phyloP scores from a whole-genome alignment of 1,284 basidiomycete genomes.

The Apiotrichum mycotoxinovorans region DNA sequence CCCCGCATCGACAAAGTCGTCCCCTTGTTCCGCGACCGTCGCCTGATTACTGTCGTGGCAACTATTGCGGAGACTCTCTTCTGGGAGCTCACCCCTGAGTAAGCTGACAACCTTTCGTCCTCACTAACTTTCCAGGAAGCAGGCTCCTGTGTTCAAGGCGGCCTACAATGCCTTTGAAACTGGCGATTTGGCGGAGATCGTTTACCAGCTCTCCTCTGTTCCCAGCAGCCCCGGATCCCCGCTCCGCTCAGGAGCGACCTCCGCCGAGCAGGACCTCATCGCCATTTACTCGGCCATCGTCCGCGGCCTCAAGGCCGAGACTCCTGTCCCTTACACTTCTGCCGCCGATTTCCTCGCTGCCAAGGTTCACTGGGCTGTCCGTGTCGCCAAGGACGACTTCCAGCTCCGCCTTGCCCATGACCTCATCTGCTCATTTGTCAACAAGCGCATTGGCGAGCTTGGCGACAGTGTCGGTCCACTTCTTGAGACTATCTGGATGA shows the following conservation, averaged over 20 bases:
- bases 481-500: constrained; percentile 52
- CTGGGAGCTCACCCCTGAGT: constrained; percentile 63
- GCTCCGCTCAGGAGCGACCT: not conserved
- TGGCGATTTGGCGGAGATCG: constrained; percentile 59
- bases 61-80: constrained; percentile 66
- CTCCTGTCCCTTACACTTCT: constrained; percentile 8
- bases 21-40: constrained; percentile 58
- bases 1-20: constrained; percentile 28
- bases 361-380: constrained; percentile 61
- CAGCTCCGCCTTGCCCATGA: constrained; percentile 63
- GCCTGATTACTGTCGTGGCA: constrained; percentile 63
- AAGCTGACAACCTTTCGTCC: constrained; percentile 40
- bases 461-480: constrained; percentile 52
- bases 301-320: constrained; percentile 59
- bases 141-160: constrained; percentile 55
- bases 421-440: constrained; percentile 65
- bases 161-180: constrained; percentile 61
- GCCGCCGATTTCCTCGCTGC: constrained; percentile 55
- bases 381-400: constrained; percentile 54
- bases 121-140: constrained; percentile 50
- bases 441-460: constrained; percentile 64
- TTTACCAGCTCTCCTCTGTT: constrained; percentile 52
- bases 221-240: not conserved
- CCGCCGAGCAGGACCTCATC: constrained; percentile 60
- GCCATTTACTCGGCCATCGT: constrained; percentile 64